Percentiles rank a stretch among this genome's conserved stretches.
Evolutionary conservation across 2,329 filamentous ascomycete genomes (phyloP).

Genomic region (Penicillium sp.): DNA sequence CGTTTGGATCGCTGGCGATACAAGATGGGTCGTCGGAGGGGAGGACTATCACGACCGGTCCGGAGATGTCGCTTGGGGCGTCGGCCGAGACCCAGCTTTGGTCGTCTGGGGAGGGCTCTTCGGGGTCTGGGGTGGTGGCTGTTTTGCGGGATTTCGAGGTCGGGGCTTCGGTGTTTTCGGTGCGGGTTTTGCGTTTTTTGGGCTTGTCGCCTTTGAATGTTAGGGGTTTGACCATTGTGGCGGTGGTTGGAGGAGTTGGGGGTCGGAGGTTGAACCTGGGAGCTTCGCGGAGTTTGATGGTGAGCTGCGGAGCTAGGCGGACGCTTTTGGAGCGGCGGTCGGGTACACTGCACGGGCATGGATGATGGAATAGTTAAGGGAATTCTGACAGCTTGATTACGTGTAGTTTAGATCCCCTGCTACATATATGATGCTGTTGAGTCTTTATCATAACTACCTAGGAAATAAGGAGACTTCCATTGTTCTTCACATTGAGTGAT

Average conservation of each 20-base stretch:
- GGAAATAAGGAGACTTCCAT: no score
- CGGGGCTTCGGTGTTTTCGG: constrained; percentile 43
- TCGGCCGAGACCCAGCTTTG: constrained; percentile 93
- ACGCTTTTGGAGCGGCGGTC: no score
- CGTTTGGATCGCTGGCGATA: constrained; percentile 79
- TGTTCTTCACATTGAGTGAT: no score
- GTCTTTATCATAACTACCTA: no score
- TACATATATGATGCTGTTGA: no score
- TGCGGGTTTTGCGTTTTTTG: constrained; percentile 81
- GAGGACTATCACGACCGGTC: constrained; percentile 78
- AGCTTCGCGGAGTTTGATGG: no score
- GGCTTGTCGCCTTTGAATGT: constrained; percentile 95
- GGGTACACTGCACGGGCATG: no score
- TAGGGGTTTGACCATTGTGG: constrained; percentile 66
- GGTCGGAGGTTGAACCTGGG: no score
- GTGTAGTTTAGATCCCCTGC: no score
- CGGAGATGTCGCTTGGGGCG: constrained; percentile 66
- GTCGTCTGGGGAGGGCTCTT: constrained; percentile 53
- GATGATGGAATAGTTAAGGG: no score
- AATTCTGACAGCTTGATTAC: no score
- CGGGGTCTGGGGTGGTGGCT: constrained; percentile 12
- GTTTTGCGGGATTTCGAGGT: constrained; percentile 27
- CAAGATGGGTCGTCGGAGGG: constrained; percentile 69
- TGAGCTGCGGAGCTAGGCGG: no score
- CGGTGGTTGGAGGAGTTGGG: constrained; percentile 1